Evolutionary conservation across 768 basidiomycete genomes (phyloP), one percentile per base, ranked within the genome.

Genomic region (Trametopsis cervina): DNA sequence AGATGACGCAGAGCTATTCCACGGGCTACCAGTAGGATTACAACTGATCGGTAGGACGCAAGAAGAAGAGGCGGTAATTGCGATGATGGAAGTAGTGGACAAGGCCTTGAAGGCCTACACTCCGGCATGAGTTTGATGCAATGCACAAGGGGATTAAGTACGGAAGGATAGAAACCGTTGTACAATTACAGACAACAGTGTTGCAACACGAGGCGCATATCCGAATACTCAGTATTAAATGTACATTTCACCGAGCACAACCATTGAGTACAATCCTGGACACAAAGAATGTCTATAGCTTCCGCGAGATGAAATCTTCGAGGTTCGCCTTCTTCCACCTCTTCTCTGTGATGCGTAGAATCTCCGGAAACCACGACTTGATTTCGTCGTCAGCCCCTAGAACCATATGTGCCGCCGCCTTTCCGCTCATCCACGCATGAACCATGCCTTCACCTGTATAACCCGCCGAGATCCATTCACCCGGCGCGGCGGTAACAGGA

Each of bases 381-480:
- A 70, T 53, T 24, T 59, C 54, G 4, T 57, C 60, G 40, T 62
- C 62, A 40, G 47, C 52, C 29, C 73, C 71, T 3, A 80, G 62
- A 3, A 88, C 66, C 82, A 83, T 83, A 44, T 66, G 54, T 10
- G 79, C 83, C 17, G 84, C 60, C 6, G 77, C 80, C 47, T 72
- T 70, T 3, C 78, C 75, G 47, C 78, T 72, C 60, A 80, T 59
- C 81, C 83, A 85, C 0, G 80, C 82, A 53, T 83, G 76, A 3
- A 76, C 76, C 84, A 85, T 85, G 1, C 85, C 85, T 54, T 88
- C 85, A 0, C 85, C 85, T 0, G 74, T 71, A 58, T 81, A 87
- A 3, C 83, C 85, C 11, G 80, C 83, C 13, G 78, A 68, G 13
- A 86, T 71, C 85, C 85, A 86, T 60, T 87, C 85, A 15, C 83